Base-by-base conservation (phyloP, 768 basidiomycete species). In the Saitozyma podzolica region DNA sequence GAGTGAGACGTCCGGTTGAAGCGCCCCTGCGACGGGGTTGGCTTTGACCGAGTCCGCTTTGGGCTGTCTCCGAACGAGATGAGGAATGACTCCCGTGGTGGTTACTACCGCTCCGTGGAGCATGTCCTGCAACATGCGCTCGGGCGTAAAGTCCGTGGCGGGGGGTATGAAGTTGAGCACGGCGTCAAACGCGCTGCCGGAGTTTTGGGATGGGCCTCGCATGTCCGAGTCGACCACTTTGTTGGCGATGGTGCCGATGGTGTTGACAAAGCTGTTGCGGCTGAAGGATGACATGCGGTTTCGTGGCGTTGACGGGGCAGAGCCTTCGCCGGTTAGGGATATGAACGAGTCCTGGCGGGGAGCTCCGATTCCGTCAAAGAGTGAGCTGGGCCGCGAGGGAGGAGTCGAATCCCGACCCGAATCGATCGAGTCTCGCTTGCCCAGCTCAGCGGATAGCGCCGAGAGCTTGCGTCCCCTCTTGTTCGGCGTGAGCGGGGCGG, bases 151-250 rank as follows among this genome's bases (percentile, higher is more conserved):
- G 20, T 60, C 66, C 11, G 29, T 29, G 47, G 59, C 50, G 5
- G 61, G 40, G 2, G 69, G 65, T 19, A 74, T 51, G 49, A 74
- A 67, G 53, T 74, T 68, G 62, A 74, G 29, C 16, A 74, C 62
- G 6, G 65, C 67, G 47, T 74, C 72, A 53, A 73, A 74, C 45
- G 45, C 10, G 57, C 37, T 40, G 43, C 19, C 17, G 47, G 14
- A 14, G 47, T 2, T 48, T 17, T 17, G 47, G 14, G 14, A 14
- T 17, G 14, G 14, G 13, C 51, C 11, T 13, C 39, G 51, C 17
- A 14, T 19, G 51, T 13, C 51, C 39, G 51, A 29, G 17, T 19
- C 39, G 17, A 52, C 39, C 13, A 52, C 51, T 52, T 62, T 60
- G 16, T 39, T 37, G 2, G 59, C 63, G 7, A 64, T 49, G 37